Conservation (phyloP, 306 rosid genomes). For the Senna tora region DNA sequence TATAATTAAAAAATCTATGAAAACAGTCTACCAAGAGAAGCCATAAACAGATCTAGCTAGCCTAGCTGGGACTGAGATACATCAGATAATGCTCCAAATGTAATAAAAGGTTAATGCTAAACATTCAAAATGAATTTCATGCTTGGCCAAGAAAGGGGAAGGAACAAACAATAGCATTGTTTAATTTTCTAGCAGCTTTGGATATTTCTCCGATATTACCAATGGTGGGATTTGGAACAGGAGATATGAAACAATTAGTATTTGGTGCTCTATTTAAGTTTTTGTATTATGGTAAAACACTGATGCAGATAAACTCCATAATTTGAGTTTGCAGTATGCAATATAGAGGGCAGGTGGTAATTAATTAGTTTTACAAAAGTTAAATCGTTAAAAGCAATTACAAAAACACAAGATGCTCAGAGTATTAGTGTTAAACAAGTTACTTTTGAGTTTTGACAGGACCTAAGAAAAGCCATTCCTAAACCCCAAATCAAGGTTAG, state of each 20-base stretch:
- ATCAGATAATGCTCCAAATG: background rate
- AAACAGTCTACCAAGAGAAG: too few species aligned
- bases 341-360: background rate
- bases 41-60: background rate
- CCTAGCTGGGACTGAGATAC: conserved; percentile 10
- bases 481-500: background rate
- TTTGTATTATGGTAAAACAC: background rate
- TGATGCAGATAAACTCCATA: background rate
- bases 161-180: conserved; percentile 1
- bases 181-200: background rate
- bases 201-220: background rate
- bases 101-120: background rate
- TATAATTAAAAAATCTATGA: too few species aligned
- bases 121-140: background rate
- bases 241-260: background rate
- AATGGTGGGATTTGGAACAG: background rate
- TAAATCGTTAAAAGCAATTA: background rate
- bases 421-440: background rate
- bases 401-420: background rate
- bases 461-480: conserved; percentile 14
- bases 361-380: background rate
- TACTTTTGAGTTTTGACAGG: background rate
- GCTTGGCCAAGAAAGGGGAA: conserved; percentile 11
- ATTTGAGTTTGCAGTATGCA: background rate
- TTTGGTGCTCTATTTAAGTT: background rate